Percentiles rank a stretch among this genome's conserved stretches.
These are phyloP conservation scores for Pseudocercospora ulei DNA, from an alignment of 2,329 filamentous ascomycete species.

Conservation along the genomic window DNA sequence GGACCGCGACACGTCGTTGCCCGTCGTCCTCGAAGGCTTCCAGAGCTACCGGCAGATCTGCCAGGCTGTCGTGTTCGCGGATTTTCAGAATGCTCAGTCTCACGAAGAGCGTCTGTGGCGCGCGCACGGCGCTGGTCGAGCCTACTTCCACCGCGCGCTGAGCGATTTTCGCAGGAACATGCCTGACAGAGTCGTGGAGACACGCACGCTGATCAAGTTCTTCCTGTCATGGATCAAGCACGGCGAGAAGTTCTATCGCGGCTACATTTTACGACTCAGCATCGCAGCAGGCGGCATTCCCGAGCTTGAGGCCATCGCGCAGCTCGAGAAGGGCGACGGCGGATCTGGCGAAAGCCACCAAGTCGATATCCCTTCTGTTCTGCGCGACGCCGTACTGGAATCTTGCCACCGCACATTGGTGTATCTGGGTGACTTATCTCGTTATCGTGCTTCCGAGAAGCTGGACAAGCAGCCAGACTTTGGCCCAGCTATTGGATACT, in stretches of 20 bases:
- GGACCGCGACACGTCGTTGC: conserved; percentile 22
- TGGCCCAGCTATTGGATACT: conserved; percentile 72
- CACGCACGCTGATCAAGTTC: conserved; percentile 68
- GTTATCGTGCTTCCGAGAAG: conserved; percentile 69
- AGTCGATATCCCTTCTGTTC: conserved; percentile 31
- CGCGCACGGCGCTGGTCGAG: conserved; percentile 66
- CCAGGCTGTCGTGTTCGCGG: conserved; percentile 60
- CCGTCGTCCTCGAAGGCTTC: conserved; percentile 25
- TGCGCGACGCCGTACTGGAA: conserved; percentile 53
- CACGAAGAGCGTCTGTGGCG: conserved; percentile 69
- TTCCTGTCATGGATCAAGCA: conserved; percentile 80
- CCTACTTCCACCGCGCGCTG: conserved; percentile 63
- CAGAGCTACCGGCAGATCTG: conserved; percentile 55
- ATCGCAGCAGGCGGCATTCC: conserved; percentile 48
- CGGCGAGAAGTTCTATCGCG: conserved; percentile 78
- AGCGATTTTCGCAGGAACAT: conserved; percentile 42
- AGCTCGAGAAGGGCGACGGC: conserved; percentile 25
- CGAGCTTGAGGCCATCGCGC: conserved; percentile 50
- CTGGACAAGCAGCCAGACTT: conserved; percentile 65
- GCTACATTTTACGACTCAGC: conserved; percentile 69
- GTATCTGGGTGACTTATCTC: conserved; percentile 77
- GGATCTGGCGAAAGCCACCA: conserved; percentile 25
- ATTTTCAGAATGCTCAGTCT: conserved; percentile 56
- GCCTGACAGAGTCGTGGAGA: conserved; percentile 51
- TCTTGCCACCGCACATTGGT: conserved; percentile 78